These are phyloP conservation scores for Lathyrus oleraceus DNA, from an alignment of 306 rosid genomes.

Conservation along the genomic window DNA sequence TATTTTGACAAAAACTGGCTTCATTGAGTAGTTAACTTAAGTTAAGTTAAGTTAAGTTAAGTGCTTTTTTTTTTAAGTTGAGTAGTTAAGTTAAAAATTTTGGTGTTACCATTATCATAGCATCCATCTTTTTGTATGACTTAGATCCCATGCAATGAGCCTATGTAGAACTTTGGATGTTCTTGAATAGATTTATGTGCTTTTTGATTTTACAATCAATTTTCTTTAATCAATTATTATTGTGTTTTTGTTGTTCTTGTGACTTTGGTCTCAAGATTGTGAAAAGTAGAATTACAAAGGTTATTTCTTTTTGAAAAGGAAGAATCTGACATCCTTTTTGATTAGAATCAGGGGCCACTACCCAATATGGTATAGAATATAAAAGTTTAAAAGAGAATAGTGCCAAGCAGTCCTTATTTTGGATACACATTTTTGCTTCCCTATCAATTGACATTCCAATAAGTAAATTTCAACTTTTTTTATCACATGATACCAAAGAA, in stretches of 20 bases:
- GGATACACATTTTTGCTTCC: conserved; percentile 32
- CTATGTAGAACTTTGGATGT: no score
- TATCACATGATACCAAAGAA: not conserved
- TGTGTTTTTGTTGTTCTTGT: no score
- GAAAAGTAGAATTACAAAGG: not conserved
- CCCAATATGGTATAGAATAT: conserved; percentile 33
- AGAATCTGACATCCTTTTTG: conserved; percentile 31
- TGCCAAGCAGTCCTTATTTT: conserved; percentile 12
- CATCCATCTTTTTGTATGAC: conserved; percentile 9
- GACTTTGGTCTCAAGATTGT: not conserved
- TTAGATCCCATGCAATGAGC: conserved; percentile 28
- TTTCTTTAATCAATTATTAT: no score
- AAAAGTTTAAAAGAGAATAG: conserved; percentile 30
- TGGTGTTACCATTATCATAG: conserved; percentile 22
- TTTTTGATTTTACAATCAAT: no score
- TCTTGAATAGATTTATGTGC: no score
- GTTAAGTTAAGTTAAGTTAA: not conserved
- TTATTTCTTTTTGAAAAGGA: not conserved
- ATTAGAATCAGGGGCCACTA: conserved; percentile 49
- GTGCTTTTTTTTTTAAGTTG: not conserved
- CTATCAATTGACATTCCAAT: not conserved
- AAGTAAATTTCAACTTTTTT: not conserved
- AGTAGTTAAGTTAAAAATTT: conserved; percentile 26
- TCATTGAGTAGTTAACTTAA: conserved; percentile 65
- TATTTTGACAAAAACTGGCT: conserved; percentile 85